Conservation (phyloP, 192 early-diverging fungal species). For the Coemansia erecta region DNA sequence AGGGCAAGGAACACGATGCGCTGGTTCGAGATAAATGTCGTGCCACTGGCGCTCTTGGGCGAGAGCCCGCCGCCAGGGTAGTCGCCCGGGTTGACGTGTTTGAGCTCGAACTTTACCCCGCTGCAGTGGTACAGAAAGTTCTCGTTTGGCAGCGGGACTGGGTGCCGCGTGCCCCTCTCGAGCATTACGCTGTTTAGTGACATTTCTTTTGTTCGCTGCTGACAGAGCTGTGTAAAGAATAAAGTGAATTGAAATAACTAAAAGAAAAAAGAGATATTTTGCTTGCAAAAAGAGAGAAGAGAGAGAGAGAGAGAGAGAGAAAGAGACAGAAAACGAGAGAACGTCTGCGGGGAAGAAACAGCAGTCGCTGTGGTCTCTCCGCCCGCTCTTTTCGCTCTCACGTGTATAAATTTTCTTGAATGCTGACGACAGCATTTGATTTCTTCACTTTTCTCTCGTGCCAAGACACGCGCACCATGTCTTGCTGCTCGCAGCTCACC, state of each 20-base stretch:
- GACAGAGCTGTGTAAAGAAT: not conserved
- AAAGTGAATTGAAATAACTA: not conserved
- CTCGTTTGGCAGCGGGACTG: slow-evolving; percentile 40
- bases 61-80: slow-evolving; percentile 33
- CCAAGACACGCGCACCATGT: no score
- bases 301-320: no score
- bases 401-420: not conserved
- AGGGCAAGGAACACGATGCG: slow-evolving; percentile 39
- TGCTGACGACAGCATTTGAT: no score
- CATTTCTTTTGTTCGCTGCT: slow-evolving; percentile 10
- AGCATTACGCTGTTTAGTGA: slow-evolving; percentile 49
- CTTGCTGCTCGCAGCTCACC: no score
- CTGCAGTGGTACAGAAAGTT: slow-evolving; percentile 54
- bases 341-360: no score
- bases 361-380: no score
- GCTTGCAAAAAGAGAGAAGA: not conserved
- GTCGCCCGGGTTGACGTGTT: slow-evolving; percentile 17
- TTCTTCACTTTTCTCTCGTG: no score
- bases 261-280: not conserved
- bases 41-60: slow-evolving; percentile 24
- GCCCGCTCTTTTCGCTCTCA: no score
- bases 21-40: slow-evolving; percentile 49
- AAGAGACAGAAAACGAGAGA: no score
- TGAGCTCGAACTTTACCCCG: slow-evolving; percentile 51
- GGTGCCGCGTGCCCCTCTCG: slow-evolving; percentile 35